Evolutionary conservation across 768 basidiomycete species (phyloP), one percentile per base, ranked within the genome.

Genomic region (Gymnopilus dilepis): DNA sequence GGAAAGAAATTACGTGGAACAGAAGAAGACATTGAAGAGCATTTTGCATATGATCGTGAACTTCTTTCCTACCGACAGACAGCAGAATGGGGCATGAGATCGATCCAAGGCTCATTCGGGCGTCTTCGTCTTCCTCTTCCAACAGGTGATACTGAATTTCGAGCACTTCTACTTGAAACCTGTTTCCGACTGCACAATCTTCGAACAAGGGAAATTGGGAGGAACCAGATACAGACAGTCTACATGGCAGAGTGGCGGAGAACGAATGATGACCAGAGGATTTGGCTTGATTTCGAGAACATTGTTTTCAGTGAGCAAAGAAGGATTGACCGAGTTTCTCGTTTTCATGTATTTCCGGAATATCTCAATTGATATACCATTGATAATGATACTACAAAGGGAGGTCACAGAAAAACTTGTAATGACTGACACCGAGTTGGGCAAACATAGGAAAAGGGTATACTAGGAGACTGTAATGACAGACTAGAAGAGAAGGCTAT

Each of bases 41-140:
- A 61, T 0, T 38, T 77, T 26, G 66, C 48, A 2, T 76, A 73
- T 56, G 72, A 83, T 65, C 53, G 67, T 1, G 66, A 84, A 60
- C 72, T 84, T 0, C 68, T 84, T 0, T 81, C 79, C 3, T 83
- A 70, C 61, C 65, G 76, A 2, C 83, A 86, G 65, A 78, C 82
- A 0, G 81, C 81, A 11, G 81, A 86, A 65, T 86, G 82, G 84
- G 82, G 83, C 0, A 84, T 79, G 74, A 70, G 72, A 2, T 61
- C 69, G 4, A 55, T 85, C 4, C 82, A 83, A 62, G 80, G 80
- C 12, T 78, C 78, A 2, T 85, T 82, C 72, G 79, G 82, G 4
- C 67, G 75, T 1, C 73, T 86, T 12, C 68, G 75, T 6, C 47
- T 86, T 1, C 84, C 77, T 2, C 65, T 84, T 1, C 59, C 71